Percentiles rank a stretch among this genome's conserved stretches.
Conservation (phyloP, 192 early-diverging fungal species). For the Coemansia sp. region DNA sequence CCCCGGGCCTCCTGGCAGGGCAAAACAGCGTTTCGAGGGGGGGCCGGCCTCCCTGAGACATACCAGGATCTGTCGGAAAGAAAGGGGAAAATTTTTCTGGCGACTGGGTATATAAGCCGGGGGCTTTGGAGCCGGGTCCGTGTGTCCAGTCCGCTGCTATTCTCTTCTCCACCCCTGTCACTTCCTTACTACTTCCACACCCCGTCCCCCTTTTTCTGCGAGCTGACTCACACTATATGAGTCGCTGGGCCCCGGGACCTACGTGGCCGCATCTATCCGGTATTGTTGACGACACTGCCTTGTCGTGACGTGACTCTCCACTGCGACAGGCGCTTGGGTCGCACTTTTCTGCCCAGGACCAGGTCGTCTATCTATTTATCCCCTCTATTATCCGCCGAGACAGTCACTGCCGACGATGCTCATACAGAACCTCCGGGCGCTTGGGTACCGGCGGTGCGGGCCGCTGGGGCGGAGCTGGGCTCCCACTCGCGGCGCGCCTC, state of each 20-base stretch:
- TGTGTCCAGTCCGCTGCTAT: too few relatives aligned
- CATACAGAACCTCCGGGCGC: neutral
- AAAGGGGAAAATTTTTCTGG: neutral
- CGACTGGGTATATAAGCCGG: too few relatives aligned
- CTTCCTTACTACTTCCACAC: too few relatives aligned
- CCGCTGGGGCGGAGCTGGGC: neutral
- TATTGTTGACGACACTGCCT: constrained; percentile 1
- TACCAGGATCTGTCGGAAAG: neutral
- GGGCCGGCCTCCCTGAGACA: too few relatives aligned
- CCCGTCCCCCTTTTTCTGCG: neutral
- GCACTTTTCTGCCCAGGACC: too few relatives aligned
- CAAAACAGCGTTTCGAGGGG: constrained; percentile 1
- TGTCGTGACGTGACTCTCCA: neutral
- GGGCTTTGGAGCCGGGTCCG: too few relatives aligned
- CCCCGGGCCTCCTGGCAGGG: neutral
- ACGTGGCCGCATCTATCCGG: neutral
- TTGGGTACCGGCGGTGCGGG: neutral
- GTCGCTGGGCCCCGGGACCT: neutral
- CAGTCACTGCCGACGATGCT: too few relatives aligned
- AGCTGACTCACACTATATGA: neutral
- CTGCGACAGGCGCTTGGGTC: too few relatives aligned
- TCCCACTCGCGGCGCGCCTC: neutral
- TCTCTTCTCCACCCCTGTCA: neutral
- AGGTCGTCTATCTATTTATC: too few relatives aligned
- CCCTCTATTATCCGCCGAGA: too few relatives aligned